Evolutionary conservation across 768 basidiomycete species (phyloP).

Genomic region (Pulveroboletus ravenelii): DNA sequence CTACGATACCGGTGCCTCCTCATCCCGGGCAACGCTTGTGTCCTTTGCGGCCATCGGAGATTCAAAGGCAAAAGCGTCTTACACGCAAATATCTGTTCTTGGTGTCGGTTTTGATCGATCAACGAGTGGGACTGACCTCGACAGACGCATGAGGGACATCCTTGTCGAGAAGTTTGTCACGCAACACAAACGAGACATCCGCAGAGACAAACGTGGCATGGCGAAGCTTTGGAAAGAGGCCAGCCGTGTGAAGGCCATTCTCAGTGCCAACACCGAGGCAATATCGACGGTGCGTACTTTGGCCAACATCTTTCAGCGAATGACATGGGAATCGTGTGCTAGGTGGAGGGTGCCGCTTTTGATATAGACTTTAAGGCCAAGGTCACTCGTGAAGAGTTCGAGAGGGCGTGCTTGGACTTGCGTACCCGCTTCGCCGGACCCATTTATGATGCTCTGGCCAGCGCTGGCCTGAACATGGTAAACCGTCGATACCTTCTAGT

Average conservation of each 20-base stretch:
- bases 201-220: constrained; percentile 77
- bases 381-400: constrained; percentile 75
- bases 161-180: constrained; percentile 70
- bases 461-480: constrained; percentile 65
- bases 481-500: constrained; percentile 13
- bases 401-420: constrained; percentile 65
- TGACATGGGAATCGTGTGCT: constrained; percentile 4
- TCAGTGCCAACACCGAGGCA: constrained; percentile 89
- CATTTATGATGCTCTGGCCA: constrained; percentile 65
- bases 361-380: constrained; percentile 88
- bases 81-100: constrained; percentile 71
- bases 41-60: constrained; percentile 52
- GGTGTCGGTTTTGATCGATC: constrained; percentile 78
- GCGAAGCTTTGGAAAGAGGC: constrained; percentile 95
- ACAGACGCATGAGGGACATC: constrained; percentile 76
- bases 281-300: constrained; percentile 54
- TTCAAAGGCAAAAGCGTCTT: constrained; percentile 44
- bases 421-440: constrained; percentile 61
- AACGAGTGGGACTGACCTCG: constrained; percentile 79
- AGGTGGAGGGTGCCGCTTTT: constrained; percentile 85
- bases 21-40: constrained; percentile 74
- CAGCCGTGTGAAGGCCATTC: constrained; percentile 79
- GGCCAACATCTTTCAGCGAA: not conserved
- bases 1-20: constrained; percentile 89
- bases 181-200: constrained; percentile 65